These are phyloP conservation scores for Colletotrichum orchidophilum DNA, from an alignment of 2,329 filamentous ascomycete species.

Conservation along the genomic window DNA sequence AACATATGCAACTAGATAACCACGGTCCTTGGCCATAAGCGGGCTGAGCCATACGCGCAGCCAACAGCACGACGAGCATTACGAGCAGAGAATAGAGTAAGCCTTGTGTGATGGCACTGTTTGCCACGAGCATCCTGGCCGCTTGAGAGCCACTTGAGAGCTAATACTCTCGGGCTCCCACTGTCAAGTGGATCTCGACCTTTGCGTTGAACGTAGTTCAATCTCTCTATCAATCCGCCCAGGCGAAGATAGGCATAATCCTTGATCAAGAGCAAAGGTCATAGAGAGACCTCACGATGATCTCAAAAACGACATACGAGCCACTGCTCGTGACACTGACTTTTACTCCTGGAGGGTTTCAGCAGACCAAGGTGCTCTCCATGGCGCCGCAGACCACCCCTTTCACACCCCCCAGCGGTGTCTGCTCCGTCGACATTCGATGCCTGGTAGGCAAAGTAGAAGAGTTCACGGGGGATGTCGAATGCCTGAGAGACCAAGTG, in stretches of 20 bases:
- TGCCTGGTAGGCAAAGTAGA: background rate
- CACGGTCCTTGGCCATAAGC: background rate
- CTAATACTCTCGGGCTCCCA: background rate
- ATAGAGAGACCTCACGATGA: background rate
- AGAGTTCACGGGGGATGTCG: background rate
- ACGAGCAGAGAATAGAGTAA: background rate
- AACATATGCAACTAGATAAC: slow-evolving; percentile 23
- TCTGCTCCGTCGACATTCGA: background rate
- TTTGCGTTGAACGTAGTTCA: no score
- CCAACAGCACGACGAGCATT: background rate
- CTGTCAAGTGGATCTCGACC: background rate
- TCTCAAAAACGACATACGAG: background rate
- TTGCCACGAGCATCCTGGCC: background rate
- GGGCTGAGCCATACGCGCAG: background rate
- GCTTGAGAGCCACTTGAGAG: background rate
- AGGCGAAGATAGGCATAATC: background rate
- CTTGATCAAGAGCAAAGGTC: background rate
- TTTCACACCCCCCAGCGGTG: background rate
- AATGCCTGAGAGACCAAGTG: background rate
- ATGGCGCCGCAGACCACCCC: background rate
- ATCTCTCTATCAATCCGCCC: no score
- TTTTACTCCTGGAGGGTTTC: background rate
- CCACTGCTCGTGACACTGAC: slow-evolving; percentile 6
- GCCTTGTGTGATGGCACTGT: background rate
- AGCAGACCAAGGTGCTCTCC: background rate